Evolutionary conservation across 2,329 filamentous ascomycete genomes (phyloP).

Genomic region (Monosporascus cannonballus): DNA sequence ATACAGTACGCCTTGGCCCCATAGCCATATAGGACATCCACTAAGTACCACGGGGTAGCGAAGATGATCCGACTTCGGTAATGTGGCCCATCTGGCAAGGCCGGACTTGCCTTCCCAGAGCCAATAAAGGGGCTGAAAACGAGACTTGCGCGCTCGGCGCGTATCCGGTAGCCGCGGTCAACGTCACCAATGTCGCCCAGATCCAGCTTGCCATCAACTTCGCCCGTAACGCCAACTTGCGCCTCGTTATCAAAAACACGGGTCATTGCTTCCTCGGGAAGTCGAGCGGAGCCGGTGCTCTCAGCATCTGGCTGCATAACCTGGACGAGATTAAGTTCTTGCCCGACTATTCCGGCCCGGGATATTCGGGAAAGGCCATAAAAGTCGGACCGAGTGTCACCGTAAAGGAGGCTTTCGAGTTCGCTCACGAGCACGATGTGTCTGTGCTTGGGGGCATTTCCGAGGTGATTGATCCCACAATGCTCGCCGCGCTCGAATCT

Average conservation of each 20-base stretch:
- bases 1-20: not conserved
- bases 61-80: not conserved
- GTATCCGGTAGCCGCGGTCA: not conserved
- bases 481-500: not conserved
- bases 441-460: slow-evolving; percentile 30
- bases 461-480: not conserved
- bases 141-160: not conserved
- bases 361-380: slow-evolving; percentile 18
- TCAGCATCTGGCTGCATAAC: slow-evolving; percentile 27
- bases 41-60: not conserved
- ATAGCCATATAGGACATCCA: not conserved
- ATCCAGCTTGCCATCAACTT: slow-evolving; percentile 8
- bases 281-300: slow-evolving; percentile 20
- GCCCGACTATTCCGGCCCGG: slow-evolving; percentile 11
- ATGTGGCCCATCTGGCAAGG: not conserved
- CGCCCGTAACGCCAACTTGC: slow-evolving; percentile 8
- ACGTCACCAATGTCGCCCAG: slow-evolving; percentile 1
- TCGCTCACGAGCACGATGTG: slow-evolving; percentile 15
- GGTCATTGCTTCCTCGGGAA: slow-evolving; percentile 26
- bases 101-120: not conserved
- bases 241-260: slow-evolving; percentile 14
- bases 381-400: slow-evolving; percentile 19
- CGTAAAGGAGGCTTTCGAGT: slow-evolving; percentile 12
- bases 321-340: slow-evolving; percentile 19
- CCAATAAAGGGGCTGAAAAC: not conserved